Evolutionary conservation across 257 asterid genomes (phyloP).

Genomic region (Cynanchum wilfordii): DNA sequence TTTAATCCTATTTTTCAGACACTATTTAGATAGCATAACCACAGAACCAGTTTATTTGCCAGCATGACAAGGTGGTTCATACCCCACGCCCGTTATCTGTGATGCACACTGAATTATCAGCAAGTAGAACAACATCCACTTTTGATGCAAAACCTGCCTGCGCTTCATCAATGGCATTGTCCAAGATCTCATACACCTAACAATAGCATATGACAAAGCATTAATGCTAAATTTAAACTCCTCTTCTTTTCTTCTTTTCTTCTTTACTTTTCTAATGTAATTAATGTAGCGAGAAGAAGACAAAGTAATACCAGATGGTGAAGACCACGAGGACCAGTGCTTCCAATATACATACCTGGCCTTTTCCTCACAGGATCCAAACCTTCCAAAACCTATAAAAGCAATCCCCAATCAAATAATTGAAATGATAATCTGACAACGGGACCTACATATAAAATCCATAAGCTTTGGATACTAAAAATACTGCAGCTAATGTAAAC

Average conservation of each 20-base stretch:
- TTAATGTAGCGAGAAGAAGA: not conserved
- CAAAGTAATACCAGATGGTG: conserved; percentile 71
- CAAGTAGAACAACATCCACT: conserved; percentile 64
- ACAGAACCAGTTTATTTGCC: not conserved
- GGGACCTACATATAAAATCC: not conserved
- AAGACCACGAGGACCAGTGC: conserved; percentile 92
- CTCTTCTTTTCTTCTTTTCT: not conserved
- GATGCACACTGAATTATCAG: conserved; percentile 83
- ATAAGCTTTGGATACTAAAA: not conserved
- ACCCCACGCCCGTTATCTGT: conserved; percentile 99
- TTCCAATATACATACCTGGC: conserved; percentile 97
- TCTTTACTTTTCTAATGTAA: not conserved
- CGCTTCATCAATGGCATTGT: conserved; percentile 94
- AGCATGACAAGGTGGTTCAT: conserved; percentile 29
- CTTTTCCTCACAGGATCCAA: conserved; percentile 90
- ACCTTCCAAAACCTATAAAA: conserved; percentile 82
- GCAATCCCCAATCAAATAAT: not conserved
- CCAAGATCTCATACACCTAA: conserved; percentile 93
- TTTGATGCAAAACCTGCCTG: conserved; percentile 94
- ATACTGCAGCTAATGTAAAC: not conserved
- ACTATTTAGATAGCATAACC: not conserved
- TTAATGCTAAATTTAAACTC: not conserved
- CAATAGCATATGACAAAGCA: conserved; percentile 21
- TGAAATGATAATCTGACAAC: not conserved
- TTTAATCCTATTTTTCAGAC: not conserved